A percentile compares a stretch with the other conserved stretches of the same genome.
Evolutionary conservation across 192 early-diverging fungal genomes (phyloP).

Genomic region (Geranomyces michiganensis): DNA sequence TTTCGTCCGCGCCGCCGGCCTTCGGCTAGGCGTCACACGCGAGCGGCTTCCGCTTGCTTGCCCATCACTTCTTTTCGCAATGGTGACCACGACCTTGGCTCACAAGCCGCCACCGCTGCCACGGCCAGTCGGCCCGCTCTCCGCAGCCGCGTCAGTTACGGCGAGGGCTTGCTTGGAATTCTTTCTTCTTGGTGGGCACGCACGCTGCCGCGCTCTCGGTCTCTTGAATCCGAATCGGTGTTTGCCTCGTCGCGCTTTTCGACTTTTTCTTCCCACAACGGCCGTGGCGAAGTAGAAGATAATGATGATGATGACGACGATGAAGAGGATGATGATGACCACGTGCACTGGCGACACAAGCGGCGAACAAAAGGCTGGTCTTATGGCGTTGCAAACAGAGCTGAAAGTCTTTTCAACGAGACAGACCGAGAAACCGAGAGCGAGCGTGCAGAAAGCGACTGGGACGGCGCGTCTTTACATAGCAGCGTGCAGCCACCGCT

Average conservation of each 20-base stretch:
- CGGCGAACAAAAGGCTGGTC: conserved; percentile 2
- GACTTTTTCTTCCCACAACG: background rate
- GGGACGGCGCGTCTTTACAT: background rate
- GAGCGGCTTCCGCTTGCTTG: background rate
- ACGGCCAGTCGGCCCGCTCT: background rate
- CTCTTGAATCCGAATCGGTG: background rate
- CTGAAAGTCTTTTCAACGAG: background rate
- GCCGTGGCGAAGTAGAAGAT: background rate
- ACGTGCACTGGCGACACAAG: background rate
- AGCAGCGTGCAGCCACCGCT: background rate
- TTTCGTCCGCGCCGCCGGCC: background rate
- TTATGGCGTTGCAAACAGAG: background rate
- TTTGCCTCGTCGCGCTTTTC: background rate
- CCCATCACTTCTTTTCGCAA: background rate
- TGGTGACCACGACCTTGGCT: background rate
- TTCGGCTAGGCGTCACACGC: background rate
- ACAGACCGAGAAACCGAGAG: conserved; percentile 1
- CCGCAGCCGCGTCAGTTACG: background rate
- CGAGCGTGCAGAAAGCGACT: conserved; percentile 2
- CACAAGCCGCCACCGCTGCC: background rate
- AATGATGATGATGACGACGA: background rate
- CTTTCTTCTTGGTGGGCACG: background rate
- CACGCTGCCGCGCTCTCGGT: background rate
- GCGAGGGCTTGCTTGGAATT: background rate
- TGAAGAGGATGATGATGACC: background rate